Conservation (phyloP, 371 early-diverging fungal genomes). For the Nosema granulosis region DNA sequence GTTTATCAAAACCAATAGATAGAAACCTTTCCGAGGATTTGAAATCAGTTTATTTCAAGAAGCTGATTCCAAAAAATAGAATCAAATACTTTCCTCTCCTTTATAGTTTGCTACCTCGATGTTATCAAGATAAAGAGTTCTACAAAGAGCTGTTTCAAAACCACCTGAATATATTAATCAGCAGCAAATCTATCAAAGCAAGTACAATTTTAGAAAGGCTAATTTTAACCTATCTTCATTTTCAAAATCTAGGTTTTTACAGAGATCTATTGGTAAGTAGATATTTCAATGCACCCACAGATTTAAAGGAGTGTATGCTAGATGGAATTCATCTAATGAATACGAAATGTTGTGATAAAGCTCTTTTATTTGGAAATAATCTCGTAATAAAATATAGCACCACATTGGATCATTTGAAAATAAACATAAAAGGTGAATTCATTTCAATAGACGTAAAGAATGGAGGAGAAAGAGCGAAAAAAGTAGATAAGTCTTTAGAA, state of each 20-base stretch:
- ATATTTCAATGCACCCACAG: background rate
- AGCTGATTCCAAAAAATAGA: background rate
- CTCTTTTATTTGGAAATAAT: background rate
- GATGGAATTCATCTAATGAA: slow-evolving; percentile 24
- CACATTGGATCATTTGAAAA: background rate
- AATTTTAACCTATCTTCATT: slow-evolving; percentile 4
- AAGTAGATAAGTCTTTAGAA: background rate
- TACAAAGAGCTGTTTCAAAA: slow-evolving; percentile 20
- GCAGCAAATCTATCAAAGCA: background rate
- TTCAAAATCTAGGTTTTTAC: slow-evolving; percentile 8
- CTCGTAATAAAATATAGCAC: background rate
- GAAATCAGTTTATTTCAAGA: slow-evolving; percentile 20
- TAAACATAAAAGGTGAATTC: background rate
- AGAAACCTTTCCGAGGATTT: slow-evolving; percentile 17
- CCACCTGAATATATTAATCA: slow-evolving; percentile 36
- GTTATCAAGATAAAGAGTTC: slow-evolving; percentile 14
- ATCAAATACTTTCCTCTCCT: slow-evolving; percentile 26
- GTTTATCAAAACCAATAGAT: background rate
- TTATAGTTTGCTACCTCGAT: slow-evolving; percentile 19
- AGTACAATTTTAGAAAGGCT: slow-evolving; percentile 11
- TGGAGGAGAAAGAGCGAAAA: background rate
- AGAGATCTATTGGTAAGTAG: slow-evolving; percentile 16
- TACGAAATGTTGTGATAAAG: background rate
- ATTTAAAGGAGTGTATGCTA: slow-evolving; percentile 17
- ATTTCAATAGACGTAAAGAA: background rate